A percentile compares a stretch with the other conserved stretches of the same genome.
These are phyloP conservation scores for Astragalus glycyphyllos DNA, from an alignment of 306 rosid species.

Conservation along the genomic window DNA sequence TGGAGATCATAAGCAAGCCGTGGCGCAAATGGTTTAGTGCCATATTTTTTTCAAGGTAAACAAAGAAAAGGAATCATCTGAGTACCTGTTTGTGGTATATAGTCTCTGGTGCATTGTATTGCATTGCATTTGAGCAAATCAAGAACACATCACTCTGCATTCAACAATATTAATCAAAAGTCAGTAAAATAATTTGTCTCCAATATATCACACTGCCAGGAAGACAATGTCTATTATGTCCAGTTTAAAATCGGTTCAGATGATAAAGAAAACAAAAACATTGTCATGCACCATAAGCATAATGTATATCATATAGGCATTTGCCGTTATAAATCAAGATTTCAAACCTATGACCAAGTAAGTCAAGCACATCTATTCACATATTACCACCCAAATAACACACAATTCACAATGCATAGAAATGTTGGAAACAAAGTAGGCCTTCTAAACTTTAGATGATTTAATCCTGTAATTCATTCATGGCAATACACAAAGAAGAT, in stretches of 20 bases:
- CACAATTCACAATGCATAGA: neutral
- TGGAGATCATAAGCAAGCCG: slow-evolving; percentile 35
- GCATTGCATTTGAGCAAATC: slow-evolving; percentile 96
- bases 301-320: neutral
- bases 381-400: slow-evolving; percentile 13
- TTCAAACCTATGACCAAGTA: neutral
- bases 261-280: slow-evolving; percentile 31
- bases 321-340: slow-evolving; percentile 13
- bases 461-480: neutral
- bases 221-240: neutral
- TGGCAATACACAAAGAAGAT: neutral
- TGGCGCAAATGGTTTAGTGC: slow-evolving; percentile 26
- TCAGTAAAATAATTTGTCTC: slow-evolving; percentile 31
- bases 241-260: slow-evolving; percentile 19
- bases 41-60: slow-evolving; percentile 3
- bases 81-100: slow-evolving; percentile 93
- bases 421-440: neutral
- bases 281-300: neutral
- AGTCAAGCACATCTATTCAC: neutral
- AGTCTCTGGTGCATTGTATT: slow-evolving; percentile 88
- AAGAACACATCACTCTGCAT: slow-evolving; percentile 88
- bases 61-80: slow-evolving; percentile 7
- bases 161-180: slow-evolving; percentile 48
- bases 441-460: neutral
- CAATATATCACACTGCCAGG: slow-evolving; percentile 19